Conservation (phyloP, 805 yeast genomes). For the Metschnikowia kunwiensis region DNA sequence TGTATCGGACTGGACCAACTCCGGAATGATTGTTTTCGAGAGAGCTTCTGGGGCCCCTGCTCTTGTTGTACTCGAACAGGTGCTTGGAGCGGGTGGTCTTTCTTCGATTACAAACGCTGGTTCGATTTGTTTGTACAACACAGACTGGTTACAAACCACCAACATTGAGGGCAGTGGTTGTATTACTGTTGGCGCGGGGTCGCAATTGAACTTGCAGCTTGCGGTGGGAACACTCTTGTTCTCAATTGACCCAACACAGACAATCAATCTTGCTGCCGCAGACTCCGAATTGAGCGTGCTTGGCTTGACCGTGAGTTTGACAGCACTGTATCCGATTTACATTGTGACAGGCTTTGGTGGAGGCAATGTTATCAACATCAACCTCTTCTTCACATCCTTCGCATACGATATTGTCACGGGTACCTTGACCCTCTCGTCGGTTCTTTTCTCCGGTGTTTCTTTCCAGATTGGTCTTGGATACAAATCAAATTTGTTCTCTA, state of each 20-base stretch:
- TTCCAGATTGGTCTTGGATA: not conserved
- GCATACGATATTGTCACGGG: not conserved
- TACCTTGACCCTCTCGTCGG: not conserved
- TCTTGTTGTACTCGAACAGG: not conserved
- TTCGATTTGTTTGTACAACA: conserved; percentile 25
- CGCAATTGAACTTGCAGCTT: not conserved
- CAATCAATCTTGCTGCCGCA: not conserved
- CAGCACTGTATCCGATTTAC: not conserved
- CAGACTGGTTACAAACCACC: conserved; percentile 21
- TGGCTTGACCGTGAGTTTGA: not conserved
- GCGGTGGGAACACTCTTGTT: not conserved
- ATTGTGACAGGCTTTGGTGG: not conserved
- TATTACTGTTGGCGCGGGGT: conserved; percentile 5
- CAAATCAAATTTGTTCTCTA: not conserved
- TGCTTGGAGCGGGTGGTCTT: conserved; percentile 9
- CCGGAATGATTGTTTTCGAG: conserved; percentile 8
- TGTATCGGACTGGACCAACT: conserved; percentile 6
- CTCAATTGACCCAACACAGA: not conserved
- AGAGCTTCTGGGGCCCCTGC: conserved; percentile 1
- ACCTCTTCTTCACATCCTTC: not conserved
- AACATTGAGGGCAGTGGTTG: conserved; percentile 25
- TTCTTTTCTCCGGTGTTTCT: not conserved
- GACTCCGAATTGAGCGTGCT: not conserved
- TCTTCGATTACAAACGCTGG: too few species aligned
- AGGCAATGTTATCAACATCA: not conserved